phyloP scores from a whole-genome alignment of 345 rosid species.

The Physaria fendleri region DNA sequence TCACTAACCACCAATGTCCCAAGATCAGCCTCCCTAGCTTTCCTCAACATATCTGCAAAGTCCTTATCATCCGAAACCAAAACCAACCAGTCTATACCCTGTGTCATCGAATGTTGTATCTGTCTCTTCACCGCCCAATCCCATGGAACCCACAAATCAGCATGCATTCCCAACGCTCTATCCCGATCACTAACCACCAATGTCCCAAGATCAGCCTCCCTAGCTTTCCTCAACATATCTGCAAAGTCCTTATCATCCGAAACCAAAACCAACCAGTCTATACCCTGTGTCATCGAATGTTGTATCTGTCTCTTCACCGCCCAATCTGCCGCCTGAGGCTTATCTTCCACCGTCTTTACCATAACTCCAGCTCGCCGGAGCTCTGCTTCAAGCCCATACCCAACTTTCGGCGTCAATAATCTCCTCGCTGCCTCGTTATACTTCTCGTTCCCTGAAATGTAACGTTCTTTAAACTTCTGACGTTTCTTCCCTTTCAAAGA shows the following conservation, averaged over 20 bases:
- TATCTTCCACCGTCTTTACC: conserved; percentile 83
- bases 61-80: conserved; percentile 87
- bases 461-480: conserved; percentile 64
- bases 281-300: conserved; percentile 79
- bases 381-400: conserved; percentile 74
- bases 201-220: conserved; percentile 69
- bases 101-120: conserved; percentile 81
- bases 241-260: conserved; percentile 82
- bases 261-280: conserved; percentile 81
- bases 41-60: conserved; percentile 66
- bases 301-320: conserved; percentile 89
- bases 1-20: conserved; percentile 87
- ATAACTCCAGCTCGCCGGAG: conserved; percentile 71
- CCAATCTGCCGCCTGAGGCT: conserved; percentile 98
- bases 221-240: conserved; percentile 71
- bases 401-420: conserved; percentile 53
- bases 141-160: conserved; percentile 95
- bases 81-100: conserved; percentile 81
- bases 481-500: conserved; percentile 80
- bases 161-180: conserved; percentile 61
- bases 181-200: conserved; percentile 73
- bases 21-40: conserved; percentile 65
- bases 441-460: conserved; percentile 63
- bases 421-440: conserved; percentile 66
- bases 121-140: conserved; percentile 97